Conservation (phyloP, 169 alveolate species). For the Babesia divergens region DNA sequence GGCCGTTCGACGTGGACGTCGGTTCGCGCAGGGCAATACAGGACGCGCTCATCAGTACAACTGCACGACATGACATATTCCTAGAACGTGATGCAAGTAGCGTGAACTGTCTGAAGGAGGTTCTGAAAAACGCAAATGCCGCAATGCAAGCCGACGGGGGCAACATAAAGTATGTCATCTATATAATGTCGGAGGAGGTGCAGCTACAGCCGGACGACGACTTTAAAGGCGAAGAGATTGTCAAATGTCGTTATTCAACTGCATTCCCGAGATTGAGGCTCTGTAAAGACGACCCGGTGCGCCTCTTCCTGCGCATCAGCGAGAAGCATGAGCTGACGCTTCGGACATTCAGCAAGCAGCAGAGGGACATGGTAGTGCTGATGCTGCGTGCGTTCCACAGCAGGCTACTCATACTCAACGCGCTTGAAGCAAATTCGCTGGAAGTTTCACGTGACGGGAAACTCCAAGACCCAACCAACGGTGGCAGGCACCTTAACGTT, state of each 20-base stretch:
- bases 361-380: constrained; percentile 57
- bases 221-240: constrained; percentile 6
- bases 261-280: constrained; percentile 46
- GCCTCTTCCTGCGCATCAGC: constrained; percentile 27
- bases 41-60: constrained; percentile 52
- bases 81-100: constrained; percentile 19
- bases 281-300: constrained; percentile 33
- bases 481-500: constrained; percentile 33
- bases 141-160: not conserved
- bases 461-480: constrained; percentile 43
- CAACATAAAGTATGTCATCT: constrained; percentile 22
- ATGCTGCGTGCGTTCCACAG: constrained; percentile 64
- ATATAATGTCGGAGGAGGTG: constrained; percentile 55
- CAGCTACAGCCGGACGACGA: constrained; percentile 56
- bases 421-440: constrained; percentile 50
- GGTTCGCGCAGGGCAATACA: constrained; percentile 50
- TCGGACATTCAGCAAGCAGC: constrained; percentile 50
- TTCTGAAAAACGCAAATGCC: not conserved
- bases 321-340: constrained; percentile 37
- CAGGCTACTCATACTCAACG: constrained; percentile 30
- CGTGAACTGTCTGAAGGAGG: not conserved
- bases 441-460: constrained; percentile 56
- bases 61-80: constrained; percentile 38
- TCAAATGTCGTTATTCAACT: constrained; percentile 48
- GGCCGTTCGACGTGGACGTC: constrained; percentile 66